These are phyloP conservation scores for Taphrina betulina DNA, from an alignment of 1,139 yeast species.

Conservation along the genomic window DNA sequence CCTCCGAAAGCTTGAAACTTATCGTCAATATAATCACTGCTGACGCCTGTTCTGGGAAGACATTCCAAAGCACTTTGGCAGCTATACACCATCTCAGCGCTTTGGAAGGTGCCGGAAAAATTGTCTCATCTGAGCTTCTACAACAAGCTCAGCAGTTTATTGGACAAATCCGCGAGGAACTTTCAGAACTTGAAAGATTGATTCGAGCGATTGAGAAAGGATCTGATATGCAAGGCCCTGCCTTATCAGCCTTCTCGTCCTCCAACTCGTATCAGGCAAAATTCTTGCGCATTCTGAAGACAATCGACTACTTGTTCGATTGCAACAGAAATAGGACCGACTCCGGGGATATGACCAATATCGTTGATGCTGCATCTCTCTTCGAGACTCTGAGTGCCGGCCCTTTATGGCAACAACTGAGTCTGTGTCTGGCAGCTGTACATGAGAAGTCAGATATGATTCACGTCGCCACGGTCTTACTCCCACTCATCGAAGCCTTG, in stretches of 20 bases:
- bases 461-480: constrained; percentile 73
- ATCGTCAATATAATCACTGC: constrained; percentile 72
- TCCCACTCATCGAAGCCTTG: constrained; percentile 85
- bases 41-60: constrained; percentile 80
- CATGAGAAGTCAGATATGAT: constrained; percentile 50
- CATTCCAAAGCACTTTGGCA: constrained; percentile 79
- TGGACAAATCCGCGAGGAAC: constrained; percentile 56
- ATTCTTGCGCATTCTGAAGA: constrained; percentile 76
- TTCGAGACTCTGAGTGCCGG: constrained; percentile 72
- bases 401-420: constrained; percentile 79
- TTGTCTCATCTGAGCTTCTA: constrained; percentile 69
- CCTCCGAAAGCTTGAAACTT: constrained; percentile 61
- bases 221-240: constrained; percentile 54
- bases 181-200: constrained; percentile 54
- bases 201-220: constrained; percentile 48
- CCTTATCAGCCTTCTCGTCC: constrained; percentile 68
- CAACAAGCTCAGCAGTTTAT: constrained; percentile 65
- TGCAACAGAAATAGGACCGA: constrained; percentile 45
- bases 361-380: not conserved
- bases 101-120: constrained; percentile 60
- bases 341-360: constrained; percentile 41
- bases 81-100: constrained; percentile 76
- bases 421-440: constrained; percentile 63
- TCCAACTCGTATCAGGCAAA: constrained; percentile 88
- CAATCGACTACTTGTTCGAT: constrained; percentile 65